phyloP scores from a whole-genome alignment of 306 rosid species.

The Trichosanthes cucumerina region DNA sequence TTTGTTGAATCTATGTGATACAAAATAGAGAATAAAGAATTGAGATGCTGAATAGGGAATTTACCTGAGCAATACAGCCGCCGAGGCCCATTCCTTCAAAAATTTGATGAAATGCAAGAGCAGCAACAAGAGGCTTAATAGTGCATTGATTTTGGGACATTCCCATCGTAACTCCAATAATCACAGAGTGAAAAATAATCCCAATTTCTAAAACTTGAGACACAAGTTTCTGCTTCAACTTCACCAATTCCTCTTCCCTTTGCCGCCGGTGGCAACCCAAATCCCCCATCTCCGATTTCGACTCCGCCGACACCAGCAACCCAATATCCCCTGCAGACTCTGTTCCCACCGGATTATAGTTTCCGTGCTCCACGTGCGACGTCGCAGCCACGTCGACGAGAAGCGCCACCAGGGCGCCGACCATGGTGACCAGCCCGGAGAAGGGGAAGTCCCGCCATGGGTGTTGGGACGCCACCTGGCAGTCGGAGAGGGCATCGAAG shows the following conservation, averaged over 20 bases:
- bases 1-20: too few relatives aligned
- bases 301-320: background rate
- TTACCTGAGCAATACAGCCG: conserved; percentile 94
- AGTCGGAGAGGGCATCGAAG: conserved; percentile 68
- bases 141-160: conserved; percentile 96
- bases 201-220: conserved; percentile 87
- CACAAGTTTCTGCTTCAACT: conserved; percentile 67
- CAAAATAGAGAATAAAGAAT: too few relatives aligned
- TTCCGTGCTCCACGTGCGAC: conserved; percentile 51
- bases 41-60: too few relatives aligned
- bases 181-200: conserved; percentile 84
- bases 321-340: background rate
- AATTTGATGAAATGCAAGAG: conserved; percentile 86
- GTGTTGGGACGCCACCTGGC: conserved; percentile 65
- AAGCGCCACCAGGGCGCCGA: conserved; percentile 56
- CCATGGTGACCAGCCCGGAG: conserved; percentile 61
- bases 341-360: conserved; percentile 34
- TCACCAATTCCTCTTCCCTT: conserved; percentile 26
- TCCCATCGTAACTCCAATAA: conserved; percentile 86
- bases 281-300: conserved; percentile 8
- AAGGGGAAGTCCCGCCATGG: conserved; percentile 94
- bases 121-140: conserved; percentile 70
- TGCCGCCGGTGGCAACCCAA: background rate
- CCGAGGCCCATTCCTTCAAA: conserved; percentile 98
- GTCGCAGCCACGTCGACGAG: conserved; percentile 68